Evolutionary conservation across 139 green algal genomes (phyloP), one percentile per base, ranked within the genome.

Genomic region (Chlamydomonas eustigma): DNA sequence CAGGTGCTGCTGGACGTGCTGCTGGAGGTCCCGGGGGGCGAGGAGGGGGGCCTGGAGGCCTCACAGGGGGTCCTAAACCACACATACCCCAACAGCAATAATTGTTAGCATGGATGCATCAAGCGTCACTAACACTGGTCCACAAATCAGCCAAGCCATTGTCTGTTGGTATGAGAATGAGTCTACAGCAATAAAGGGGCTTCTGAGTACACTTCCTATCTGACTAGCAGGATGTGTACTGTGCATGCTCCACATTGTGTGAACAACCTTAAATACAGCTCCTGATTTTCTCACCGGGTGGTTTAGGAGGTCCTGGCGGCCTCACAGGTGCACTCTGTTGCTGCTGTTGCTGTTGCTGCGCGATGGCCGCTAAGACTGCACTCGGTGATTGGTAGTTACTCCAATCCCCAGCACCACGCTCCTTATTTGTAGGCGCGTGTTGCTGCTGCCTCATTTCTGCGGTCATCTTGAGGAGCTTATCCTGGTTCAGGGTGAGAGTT

Each of bases 341-440:
- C 52, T 3, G 18, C 36, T 38, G 5, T 38, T 0, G 64, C 3
- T 50, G 38, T 24, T 79, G 72, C 8, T 71, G 33, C 0, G 75
- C 75, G 28, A 85, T 85, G 28, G 73, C 71, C 12, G 81, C 73
- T 33, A 86, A 35, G 18, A 86, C 77, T 0, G 73, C 73, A n/a
- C 64, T 72, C 24, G 76, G 81, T 24, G 81, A 70, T 25, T 82
- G 76, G 67, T 86, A 86, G 76, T 82, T 78, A 44, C 72, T 64
- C 81, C 81, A 86, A 67, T 86, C 81, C 0, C 81, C 81, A 0
- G 52, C 52, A 30, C 80, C 76, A 0, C 76, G 76, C 77, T 80
- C 70, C 44, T 75, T 67, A 22, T 39, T 38, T 37, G 38, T 8
- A 24, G 37, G 68, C 68, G 24, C 8, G 32, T 22, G n/a, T 4